Base-by-base conservation (phyloP, 371 early-diverging fungal genomes). In the Mucor indicus region DNA sequence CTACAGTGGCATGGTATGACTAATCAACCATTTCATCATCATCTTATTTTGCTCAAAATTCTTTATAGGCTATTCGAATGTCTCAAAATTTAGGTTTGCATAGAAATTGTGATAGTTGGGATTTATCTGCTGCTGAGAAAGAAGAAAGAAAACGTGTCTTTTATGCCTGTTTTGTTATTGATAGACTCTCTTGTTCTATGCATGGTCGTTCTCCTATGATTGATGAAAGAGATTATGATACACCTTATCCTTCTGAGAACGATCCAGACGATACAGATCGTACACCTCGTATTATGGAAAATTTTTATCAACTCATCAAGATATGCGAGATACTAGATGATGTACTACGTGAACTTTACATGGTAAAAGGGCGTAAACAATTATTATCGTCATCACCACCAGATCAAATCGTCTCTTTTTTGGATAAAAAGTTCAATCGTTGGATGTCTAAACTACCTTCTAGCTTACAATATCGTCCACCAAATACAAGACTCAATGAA, bases 21-120 rank as follows among this genome's bases (percentile, higher is more conserved):
- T n/a, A n/a, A n/a, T n/a, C n/a, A n/a, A n/a, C n/a, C n/a, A n/a
- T n/a, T n/a, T n/a, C n/a, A n/a, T n/a, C n/a, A n/a, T n/a, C n/a
- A n/a, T n/a, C n/a, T n/a, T n/a, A n/a, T n/a, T n/a, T n/a, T n/a
- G n/a, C n/a, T n/a, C n/a, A n/a, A n/a, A n/a, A 5, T 21, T 25
- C 4, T 20, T 23, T 10, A 20, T 49, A 64, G 38, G 82, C 85
- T 3, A 80, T 76, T n/a, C 69, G 83, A 7, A 77, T 81, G 75
- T 82, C 83, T 7, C 81, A 83, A 51, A 83, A 85, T 51, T 38
- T 85, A 40, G 85, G 85, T 4, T 57, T 85, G 51, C 85, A 85
- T 50, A 73, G 83, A 27, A 77, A 77, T 13, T 73, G 72, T 53
- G 39, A 50, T 1, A 62, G 74, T 41, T 73, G 79, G 69, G 65